Evolutionary conservation across 176 grass and related monocot species (phyloP).

Genomic region (Juncus effusus): DNA sequence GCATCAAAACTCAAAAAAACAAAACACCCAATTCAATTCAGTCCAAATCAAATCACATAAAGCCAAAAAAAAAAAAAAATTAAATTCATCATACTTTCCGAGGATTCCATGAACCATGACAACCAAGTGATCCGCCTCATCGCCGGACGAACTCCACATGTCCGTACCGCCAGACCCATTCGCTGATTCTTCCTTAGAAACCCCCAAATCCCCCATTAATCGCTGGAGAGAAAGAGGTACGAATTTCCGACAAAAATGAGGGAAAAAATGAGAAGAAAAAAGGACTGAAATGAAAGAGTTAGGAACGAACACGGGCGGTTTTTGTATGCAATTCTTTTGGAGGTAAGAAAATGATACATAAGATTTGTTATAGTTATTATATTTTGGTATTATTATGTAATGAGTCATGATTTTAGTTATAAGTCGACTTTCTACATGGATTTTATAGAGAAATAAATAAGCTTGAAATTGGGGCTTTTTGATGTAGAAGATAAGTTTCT

Average conservation of each 20-base stretch:
- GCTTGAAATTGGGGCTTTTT: background rate
- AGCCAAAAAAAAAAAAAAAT: background rate
- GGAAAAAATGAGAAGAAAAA: background rate
- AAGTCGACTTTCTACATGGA: background rate
- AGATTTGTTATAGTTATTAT: background rate
- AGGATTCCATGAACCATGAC: slow-evolving; percentile 47
- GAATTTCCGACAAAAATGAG: slow-evolving; percentile 3
- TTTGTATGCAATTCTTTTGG: background rate
- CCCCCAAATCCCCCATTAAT: slow-evolving; percentile 26
- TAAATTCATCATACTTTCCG: slow-evolving; percentile 24
- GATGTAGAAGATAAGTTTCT: background rate
- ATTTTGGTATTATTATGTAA: too few relatives aligned
- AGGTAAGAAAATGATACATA: background rate
- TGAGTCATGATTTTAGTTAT: too few relatives aligned
- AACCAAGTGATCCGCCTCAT: slow-evolving; percentile 31
- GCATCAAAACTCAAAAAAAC: slow-evolving; percentile 1
- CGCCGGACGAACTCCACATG: slow-evolving; percentile 19
- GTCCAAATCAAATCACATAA: background rate
- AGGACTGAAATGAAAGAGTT: slow-evolving; percentile 7
- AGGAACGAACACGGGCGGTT: background rate
- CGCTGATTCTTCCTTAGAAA: slow-evolving; percentile 13
- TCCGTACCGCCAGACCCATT: slow-evolving; percentile 26
- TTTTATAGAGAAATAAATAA: background rate
- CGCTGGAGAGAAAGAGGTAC: background rate
- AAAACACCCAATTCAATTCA: background rate